These are phyloP conservation scores for Erigeron canadensis DNA, from an alignment of 129 eudicot species.

Conservation along the genomic window DNA sequence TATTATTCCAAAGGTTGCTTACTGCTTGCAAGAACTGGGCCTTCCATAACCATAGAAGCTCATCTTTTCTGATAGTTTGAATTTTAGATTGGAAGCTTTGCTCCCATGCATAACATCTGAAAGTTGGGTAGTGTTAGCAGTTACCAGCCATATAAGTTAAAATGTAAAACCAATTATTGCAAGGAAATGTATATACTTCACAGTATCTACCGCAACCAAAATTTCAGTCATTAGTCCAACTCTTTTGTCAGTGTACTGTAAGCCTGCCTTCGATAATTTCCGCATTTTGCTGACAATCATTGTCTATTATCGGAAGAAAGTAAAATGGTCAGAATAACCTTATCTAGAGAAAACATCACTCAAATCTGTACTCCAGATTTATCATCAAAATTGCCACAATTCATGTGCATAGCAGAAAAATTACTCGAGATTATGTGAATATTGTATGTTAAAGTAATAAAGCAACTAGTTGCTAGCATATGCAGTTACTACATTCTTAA, in stretches of 20 bases:
- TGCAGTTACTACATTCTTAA: not conserved
- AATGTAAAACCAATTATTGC: not conserved
- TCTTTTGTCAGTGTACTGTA: slow-evolving; percentile 94
- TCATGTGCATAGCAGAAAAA: no score
- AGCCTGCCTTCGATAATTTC: slow-evolving; percentile 80
- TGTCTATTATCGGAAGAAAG: slow-evolving; percentile 52
- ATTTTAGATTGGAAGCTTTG: slow-evolving; percentile 67
- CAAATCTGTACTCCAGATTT: no score
- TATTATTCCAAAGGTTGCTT: slow-evolving; percentile 21
- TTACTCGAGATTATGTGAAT: no score
- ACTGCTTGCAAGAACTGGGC: slow-evolving; percentile 71
- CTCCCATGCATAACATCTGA: slow-evolving; percentile 95
- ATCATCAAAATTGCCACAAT: no score
- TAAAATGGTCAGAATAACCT: slow-evolving; percentile 15
- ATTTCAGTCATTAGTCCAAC: slow-evolving; percentile 92
- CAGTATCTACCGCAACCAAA: slow-evolving; percentile 91
- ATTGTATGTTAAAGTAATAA: not conserved
- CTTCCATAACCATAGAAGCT: slow-evolving; percentile 71
- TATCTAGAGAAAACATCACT: not conserved
- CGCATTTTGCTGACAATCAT: slow-evolving; percentile 79
- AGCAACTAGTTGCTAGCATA: not conserved
- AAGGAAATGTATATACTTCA: slow-evolving; percentile 53
- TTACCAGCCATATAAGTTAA: not conserved
- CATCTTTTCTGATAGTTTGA: slow-evolving; percentile 55
- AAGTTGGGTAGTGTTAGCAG: slow-evolving; percentile 16